These are phyloP conservation scores for Parachaetomium inaequale DNA, from an alignment of 495 filamentous ascomycete genomes.

Conservation along the genomic window DNA sequence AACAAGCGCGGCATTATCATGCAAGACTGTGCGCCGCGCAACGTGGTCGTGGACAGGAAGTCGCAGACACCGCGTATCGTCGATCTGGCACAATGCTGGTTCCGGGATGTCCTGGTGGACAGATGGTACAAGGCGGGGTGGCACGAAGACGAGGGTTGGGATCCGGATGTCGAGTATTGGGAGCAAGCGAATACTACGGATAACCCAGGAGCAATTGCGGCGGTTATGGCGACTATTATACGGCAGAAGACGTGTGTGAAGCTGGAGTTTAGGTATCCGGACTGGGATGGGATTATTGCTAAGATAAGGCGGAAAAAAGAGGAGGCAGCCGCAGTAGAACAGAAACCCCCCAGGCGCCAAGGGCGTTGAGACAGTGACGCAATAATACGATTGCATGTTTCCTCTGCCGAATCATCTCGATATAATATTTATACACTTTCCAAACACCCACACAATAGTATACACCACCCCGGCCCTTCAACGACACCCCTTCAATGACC, in stretches of 20 bases:
- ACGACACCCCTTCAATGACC: constrained; percentile 1
- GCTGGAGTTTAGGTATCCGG: constrained; percentile 11
- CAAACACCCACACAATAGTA: neutral
- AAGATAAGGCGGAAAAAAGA: constrained; percentile 5
- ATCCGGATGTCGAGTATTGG: constrained; percentile 16
- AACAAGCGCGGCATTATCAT: constrained; percentile 12
- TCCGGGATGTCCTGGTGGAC: constrained; percentile 6
- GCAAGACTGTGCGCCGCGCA: constrained; percentile 10
- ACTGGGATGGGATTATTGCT: neutral
- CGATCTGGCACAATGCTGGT: constrained; percentile 9
- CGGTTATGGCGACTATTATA: constrained; percentile 8
- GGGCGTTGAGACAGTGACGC: neutral
- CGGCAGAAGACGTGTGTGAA: constrained; percentile 3
- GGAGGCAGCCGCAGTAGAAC: constrained; percentile 12
- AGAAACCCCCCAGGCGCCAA: neutral
- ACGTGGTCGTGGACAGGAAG: constrained; percentile 11
- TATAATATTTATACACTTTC: neutral
- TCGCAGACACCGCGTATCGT: constrained; percentile 13
- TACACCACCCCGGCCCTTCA: neutral
- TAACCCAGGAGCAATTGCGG: constrained; percentile 10
- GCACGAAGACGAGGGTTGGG: constrained; percentile 11
- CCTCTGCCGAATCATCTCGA: constrained; percentile 5
- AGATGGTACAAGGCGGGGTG: constrained; percentile 4
- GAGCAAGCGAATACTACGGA: neutral
- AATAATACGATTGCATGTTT: constrained; percentile 2